A percentile compares a stretch with the other conserved stretches of the same genome.
Evolutionary conservation across 495 filamentous ascomycete species (phyloP).

Genomic region (Echria macrotheca): DNA sequence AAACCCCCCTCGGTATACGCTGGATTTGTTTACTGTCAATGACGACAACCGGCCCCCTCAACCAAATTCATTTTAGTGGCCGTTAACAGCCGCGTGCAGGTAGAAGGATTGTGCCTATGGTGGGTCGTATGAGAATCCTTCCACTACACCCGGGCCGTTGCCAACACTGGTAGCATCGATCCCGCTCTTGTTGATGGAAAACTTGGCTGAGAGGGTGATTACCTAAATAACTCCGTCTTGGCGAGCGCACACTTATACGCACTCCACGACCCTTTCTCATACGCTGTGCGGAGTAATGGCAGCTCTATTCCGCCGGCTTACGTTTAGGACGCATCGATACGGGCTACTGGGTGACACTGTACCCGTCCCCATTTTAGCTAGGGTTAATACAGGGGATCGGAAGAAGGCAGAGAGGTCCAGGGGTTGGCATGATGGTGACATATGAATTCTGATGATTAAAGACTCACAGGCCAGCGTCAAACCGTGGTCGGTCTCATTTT

Average conservation of each 20-base stretch:
- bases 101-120: constrained; percentile 3
- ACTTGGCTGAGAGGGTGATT: neutral
- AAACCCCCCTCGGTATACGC: too few species aligned
- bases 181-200: constrained; percentile 5
- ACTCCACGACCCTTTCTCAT: neutral
- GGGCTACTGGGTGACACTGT: too few species aligned
- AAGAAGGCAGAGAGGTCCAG: too few species aligned
- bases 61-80: neutral
- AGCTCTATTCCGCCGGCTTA: neutral
- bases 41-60: neutral
- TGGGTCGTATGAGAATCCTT: neutral
- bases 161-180: neutral
- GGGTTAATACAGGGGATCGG: too few species aligned
- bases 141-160: neutral
- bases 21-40: too few species aligned
- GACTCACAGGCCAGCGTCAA: too few species aligned
- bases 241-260: neutral
- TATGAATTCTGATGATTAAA: too few species aligned
- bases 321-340: too few species aligned
- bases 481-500: too few species aligned
- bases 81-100: neutral
- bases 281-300: neutral
- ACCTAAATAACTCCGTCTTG: neutral
- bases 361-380: too few species aligned
- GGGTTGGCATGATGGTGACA: too few species aligned